Base-by-base conservation (phyloP, 495 filamentous ascomycete species). In the Penicillium roqueforti region DNA sequence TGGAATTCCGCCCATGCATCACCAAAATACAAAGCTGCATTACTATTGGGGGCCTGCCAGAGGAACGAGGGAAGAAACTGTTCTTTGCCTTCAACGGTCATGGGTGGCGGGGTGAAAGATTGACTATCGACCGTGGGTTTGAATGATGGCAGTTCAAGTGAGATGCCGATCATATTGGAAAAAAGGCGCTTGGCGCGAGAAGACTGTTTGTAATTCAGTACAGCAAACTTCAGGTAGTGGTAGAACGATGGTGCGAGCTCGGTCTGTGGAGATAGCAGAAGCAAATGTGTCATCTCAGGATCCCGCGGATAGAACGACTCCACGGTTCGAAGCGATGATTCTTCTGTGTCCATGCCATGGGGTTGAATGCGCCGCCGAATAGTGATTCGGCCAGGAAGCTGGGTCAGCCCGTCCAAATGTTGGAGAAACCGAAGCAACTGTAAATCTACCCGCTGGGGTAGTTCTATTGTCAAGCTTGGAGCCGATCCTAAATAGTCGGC, bases 1-100 rank as follows among this genome's bases (percentile, higher is more conserved):
- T 96, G 88, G 14, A 95, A 77, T 55, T 92, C 87, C 16, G 77
- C 71, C 91, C 91, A 96, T 63, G 86, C 88, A 31, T 89, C 83
- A 20, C 89, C 89, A 47, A 90, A 87, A 66, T 88, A 89, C 14
- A 96, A 76, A 10, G 84, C 81, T 1, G 89, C 89, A 59, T 91
- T 87, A 61, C 83, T 86, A 62, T 84, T 86, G 18, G 90, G 91
- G 36, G 86, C 81, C 70, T 95, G 86, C 86, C 87, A 95, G 3
- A 92, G 72, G 57, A 92, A 92, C 0, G 85, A 78, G 0, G 81
- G 77, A 3, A 76, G 46, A 1, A n/a, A 32, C 13, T 55, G 57
- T 6, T 73, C 60, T 26, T 61, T 40, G 0, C 47, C 22, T 20
- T 63, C 49, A 4, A 56, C 60, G 9, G 13, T 16, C 42, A 45